phyloP scores from a whole-genome alignment of 2,329 filamentous ascomycete species.

The Atkinsonella texensis region DNA sequence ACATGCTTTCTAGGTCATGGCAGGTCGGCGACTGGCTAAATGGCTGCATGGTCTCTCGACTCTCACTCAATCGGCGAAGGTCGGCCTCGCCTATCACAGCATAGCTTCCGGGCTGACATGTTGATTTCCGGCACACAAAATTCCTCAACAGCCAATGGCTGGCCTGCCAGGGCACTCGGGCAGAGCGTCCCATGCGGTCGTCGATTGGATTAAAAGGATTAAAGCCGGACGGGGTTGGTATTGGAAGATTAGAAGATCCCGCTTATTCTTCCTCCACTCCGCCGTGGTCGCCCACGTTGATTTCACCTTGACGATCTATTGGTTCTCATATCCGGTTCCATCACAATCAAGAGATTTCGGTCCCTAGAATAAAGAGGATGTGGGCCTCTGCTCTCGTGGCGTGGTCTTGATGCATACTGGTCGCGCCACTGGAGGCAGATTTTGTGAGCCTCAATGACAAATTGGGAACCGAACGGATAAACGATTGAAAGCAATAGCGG shows the following conservation, averaged over 20 bases:
- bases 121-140: not conserved
- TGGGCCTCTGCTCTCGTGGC: not conserved
- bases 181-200: not conserved
- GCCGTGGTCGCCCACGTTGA: conserved; percentile 5
- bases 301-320: conserved; percentile 3
- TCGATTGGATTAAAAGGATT: not conserved
- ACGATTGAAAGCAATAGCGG: too few species aligned
- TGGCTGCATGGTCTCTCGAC: not conserved
- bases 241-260: not conserved
- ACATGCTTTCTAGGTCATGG: not conserved
- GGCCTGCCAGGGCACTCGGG: not conserved
- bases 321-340: not conserved
- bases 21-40: not conserved
- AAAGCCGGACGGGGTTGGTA: not conserved
- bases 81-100: not conserved
- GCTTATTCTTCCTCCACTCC: not conserved
- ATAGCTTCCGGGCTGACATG: not conserved
- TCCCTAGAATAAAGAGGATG: not conserved
- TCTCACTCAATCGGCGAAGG: not conserved
- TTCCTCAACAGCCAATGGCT: not conserved
- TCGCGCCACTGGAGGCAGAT: not conserved
- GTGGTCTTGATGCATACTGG: not conserved
- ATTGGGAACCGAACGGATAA: not conserved
- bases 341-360: not conserved
- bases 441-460: not conserved